These are phyloP conservation scores for Escovopsis sp. DNA, from an alignment of 2,329 filamentous ascomycete genomes.

Conservation along the genomic window DNA sequence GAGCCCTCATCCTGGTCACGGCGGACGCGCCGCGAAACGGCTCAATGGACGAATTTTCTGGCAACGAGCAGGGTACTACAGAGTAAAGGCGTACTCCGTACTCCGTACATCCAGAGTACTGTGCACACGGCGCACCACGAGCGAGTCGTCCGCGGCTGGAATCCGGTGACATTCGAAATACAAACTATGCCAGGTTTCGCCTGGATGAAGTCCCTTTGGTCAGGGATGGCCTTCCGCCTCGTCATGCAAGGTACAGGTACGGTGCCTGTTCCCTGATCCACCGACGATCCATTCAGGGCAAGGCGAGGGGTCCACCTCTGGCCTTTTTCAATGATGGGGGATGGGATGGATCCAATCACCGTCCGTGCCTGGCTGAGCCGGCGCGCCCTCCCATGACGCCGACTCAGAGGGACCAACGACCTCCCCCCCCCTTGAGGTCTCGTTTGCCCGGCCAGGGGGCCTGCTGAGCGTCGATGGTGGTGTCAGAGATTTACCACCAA, in stretches of 20 bases:
- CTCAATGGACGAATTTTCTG: too few relatives aligned
- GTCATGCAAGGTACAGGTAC: conserved; percentile 8
- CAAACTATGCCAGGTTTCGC: not conserved
- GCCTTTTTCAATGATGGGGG: not conserved
- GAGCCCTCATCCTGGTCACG: too few relatives aligned
- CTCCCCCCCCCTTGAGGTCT: not conserved
- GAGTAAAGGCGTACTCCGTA: too few relatives aligned
- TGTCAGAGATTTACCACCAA: conserved; percentile 6
- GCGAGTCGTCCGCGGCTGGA: too few relatives aligned
- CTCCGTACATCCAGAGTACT: too few relatives aligned
- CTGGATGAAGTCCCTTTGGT: not conserved
- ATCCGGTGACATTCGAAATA: too few relatives aligned
- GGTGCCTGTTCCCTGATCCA: not conserved
- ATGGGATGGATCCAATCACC: conserved; percentile 8
- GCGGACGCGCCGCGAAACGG: too few relatives aligned
- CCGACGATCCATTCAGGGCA: conserved; percentile 7
- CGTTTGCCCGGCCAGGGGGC: not conserved
- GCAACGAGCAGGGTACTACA: too few relatives aligned
- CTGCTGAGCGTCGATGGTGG: conserved; percentile 2
- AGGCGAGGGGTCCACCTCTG: conserved; percentile 5
- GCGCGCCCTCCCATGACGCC: conserved; percentile 1
- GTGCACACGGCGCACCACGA: too few relatives aligned
- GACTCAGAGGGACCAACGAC: conserved; percentile 4
- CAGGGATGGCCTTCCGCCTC: conserved; percentile 6
- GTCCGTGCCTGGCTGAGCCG: conserved; percentile 9